Conservation (phyloP, 805 yeast species). For the Yarrowia deformans region DNA sequence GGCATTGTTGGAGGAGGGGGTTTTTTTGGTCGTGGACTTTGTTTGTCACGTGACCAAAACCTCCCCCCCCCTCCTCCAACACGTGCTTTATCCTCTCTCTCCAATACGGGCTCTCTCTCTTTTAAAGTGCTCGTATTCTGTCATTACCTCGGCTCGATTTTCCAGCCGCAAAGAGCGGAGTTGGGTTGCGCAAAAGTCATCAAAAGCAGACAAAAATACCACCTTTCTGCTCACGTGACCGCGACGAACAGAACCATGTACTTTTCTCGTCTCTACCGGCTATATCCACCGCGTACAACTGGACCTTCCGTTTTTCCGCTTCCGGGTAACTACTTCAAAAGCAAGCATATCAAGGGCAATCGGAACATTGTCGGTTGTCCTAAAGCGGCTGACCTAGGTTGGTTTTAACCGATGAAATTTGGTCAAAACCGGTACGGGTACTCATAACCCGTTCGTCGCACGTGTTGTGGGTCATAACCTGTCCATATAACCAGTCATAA, state of each 20-base stretch:
- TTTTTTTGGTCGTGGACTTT: too few relatives aligned
- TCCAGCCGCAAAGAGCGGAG: too few relatives aligned
- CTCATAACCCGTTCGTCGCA: background rate
- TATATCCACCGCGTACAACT: background rate
- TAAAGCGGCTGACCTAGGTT: background rate
- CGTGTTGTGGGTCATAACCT: background rate
- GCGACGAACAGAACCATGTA: background rate
- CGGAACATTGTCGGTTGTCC: constrained; percentile 2
- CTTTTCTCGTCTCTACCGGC: background rate
- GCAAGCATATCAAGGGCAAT: constrained; percentile 12
- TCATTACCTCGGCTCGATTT: background rate
- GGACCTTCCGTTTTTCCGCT: background rate
- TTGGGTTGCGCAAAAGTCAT: too few relatives aligned
- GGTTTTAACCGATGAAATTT: too few relatives aligned
- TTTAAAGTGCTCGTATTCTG: constrained; percentile 12
- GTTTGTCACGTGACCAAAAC: background rate
- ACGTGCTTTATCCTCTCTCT: background rate
- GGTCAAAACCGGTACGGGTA: too few relatives aligned
- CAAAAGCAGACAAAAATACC: too few relatives aligned
- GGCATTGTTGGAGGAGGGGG: background rate
- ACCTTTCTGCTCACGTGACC: background rate
- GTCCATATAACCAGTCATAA: background rate
- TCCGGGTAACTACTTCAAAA: constrained; percentile 20
- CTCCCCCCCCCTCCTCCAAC: too few relatives aligned
- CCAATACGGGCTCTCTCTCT: background rate